These are phyloP conservation scores for Chlorella sp. DNA, from an alignment of 139 green algal genomes.

Conservation along the genomic window DNA sequence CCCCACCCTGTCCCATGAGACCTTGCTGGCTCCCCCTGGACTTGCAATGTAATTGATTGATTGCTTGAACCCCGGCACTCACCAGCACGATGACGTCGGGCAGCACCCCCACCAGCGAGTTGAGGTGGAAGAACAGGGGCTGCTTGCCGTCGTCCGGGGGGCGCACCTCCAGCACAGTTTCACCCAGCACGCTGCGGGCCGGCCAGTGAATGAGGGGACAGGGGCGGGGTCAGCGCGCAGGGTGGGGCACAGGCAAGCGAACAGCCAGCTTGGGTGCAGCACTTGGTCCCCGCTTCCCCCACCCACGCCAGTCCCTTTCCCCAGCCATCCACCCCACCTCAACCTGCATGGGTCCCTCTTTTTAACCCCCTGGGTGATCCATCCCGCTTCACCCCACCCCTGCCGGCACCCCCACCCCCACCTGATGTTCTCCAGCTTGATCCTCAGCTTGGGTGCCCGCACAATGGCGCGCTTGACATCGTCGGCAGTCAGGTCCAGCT, in stretches of 20 bases:
- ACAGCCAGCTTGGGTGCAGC: no score
- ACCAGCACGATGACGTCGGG: constrained; percentile 75
- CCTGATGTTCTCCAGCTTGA: constrained; percentile 74
- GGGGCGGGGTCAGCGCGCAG: not conserved
- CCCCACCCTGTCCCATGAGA: no score
- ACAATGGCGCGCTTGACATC: constrained; percentile 56
- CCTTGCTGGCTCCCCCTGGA: no score
- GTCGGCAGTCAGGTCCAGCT: constrained; percentile 78
- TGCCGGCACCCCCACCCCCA: not conserved
- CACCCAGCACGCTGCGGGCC: constrained; percentile 49
- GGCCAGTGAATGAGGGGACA: not conserved
- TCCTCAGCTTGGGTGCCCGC: constrained; percentile 72
- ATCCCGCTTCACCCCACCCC: not conserved
- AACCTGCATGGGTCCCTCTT: no score
- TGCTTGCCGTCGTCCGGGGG: constrained; percentile 36
- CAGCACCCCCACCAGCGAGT: constrained; percentile 52
- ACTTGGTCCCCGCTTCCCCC: no score
- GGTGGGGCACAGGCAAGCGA: not conserved
- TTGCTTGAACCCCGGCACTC: not conserved
- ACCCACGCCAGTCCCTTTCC: no score
- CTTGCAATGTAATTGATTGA: no score
- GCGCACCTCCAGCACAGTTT: constrained; percentile 48
- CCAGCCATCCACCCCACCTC: no score
- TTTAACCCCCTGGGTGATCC: no score
- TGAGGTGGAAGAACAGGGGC: constrained; percentile 54